Evolutionary conservation across 2,329 filamentous ascomycete species (phyloP), one percentile per base, ranked within the genome.

Genomic region (Trichocomaceae sp.): DNA sequence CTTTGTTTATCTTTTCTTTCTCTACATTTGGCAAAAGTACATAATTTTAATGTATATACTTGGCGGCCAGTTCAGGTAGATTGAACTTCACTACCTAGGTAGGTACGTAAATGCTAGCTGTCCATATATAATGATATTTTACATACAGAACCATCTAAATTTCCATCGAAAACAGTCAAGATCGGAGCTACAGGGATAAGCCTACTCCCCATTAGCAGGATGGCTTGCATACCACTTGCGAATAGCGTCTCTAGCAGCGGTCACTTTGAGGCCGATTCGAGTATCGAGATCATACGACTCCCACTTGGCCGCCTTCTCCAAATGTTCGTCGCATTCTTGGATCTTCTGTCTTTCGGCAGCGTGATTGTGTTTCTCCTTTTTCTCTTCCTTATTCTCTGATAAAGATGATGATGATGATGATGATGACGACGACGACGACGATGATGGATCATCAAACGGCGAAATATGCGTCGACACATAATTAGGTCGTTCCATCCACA

Each of bases 401-500:
- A 26, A n/a, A n/a, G n/a, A n/a, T n/a, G n/a, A n/a, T n/a, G n/a
- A n/a, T n/a, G n/a, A n/a, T n/a, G n/a, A n/a, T n/a, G n/a, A n/a
- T n/a, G n/a, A n/a, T n/a, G n/a, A n/a, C n/a, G n/a, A n/a, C n/a
- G n/a, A n/a, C n/a, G n/a, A n/a, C n/a, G n/a, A n/a, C n/a, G 52
- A 2, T 5, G 52, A 33, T 7, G 54, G 9, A 41, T 33, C 19
- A 17, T 15, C 50, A 49, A 17, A 50, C 15, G 29, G 57, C 39
- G 54, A 56, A 13, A 64, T 60, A 53, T 71, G 63, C 31, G 73
- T 29, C 69, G 69, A 54, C 37, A 63, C 53, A 59, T 72, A 77
- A 50, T 58, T 71, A 57, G 67, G 68, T 8, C 77, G 62, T 63
- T 92, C 86, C 55, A 81, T 78, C 91, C 92, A 99, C 1, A 85